Conservation (phyloP, 169 alveolate species). For the Plasmodium knowlesi region DNA sequence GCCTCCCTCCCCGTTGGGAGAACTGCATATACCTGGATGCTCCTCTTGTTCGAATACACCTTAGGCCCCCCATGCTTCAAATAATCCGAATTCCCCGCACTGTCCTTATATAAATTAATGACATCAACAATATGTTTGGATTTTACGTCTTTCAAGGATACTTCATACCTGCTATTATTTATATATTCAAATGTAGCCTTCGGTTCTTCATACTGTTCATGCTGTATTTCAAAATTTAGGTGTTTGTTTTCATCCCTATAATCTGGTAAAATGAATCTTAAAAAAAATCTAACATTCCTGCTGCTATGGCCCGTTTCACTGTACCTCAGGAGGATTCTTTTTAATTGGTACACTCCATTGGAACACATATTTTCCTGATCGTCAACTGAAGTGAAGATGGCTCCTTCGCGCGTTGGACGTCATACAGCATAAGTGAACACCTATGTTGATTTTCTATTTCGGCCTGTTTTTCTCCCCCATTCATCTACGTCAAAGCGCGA, state of each 20-base stretch:
- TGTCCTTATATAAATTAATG: conserved; percentile 82
- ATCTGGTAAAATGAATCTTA: conserved; percentile 81
- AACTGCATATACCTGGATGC: conserved; percentile 80
- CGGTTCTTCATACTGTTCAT: conserved; percentile 87
- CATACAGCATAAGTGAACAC: not conserved
- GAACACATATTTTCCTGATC: conserved; percentile 75
- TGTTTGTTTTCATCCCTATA: conserved; percentile 81
- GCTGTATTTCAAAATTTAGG: conserved; percentile 81
- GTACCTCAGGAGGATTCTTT: conserved; percentile 78
- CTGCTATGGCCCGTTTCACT: conserved; percentile 88
- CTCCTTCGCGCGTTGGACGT: not conserved
- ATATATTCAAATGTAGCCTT: conserved; percentile 82
- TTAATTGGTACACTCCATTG: conserved; percentile 84
- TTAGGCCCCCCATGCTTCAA: conserved; percentile 84
- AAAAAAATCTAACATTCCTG: conserved; percentile 81
- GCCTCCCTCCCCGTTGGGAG: not conserved
- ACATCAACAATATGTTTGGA: conserved; percentile 86
- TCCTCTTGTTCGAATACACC: conserved; percentile 83
- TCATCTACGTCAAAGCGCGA: not conserved
- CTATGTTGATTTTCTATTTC: not conserved
- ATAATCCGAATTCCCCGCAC: conserved; percentile 82
- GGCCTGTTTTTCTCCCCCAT: not conserved
- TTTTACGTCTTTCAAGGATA: conserved; percentile 86
- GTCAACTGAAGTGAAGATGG: not conserved
- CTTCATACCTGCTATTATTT: conserved; percentile 84